Evolutionary conservation across 305 asterid genomes (phyloP), one percentile per base, ranked within the genome.

Genomic region (Fraxinus floribunda): DNA sequence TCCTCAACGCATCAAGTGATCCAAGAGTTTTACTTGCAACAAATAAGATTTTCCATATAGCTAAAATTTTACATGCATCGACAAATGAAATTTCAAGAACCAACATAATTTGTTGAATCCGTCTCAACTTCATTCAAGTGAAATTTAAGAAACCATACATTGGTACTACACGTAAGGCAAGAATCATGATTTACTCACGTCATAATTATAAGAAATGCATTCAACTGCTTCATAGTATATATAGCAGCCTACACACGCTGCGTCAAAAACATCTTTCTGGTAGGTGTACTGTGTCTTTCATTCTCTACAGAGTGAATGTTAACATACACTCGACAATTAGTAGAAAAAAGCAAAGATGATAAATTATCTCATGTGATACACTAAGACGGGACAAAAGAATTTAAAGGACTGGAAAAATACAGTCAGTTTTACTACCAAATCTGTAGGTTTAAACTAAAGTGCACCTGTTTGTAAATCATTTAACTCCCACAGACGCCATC

Each of bases 401-500:
- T 77, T 72, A 73, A 73, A 72, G 80, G 39, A 78, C 44, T 66
- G 35, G 9, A 75, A 26, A 77, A 71, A 46, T 26, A 16, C 55
- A 82, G 76, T 74, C 13, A 80, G 38, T 13, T 7, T 78, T 36
- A 70, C 76, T 32, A 79, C 68, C 82, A 84, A 62, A 78, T 26
- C 80, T 72, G 34, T 13, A 75, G 24, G 80, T 29, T 60, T 60
- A 7, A 2, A 38, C 7, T 20, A 9, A 11, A 80, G 32, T 35
- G 44, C 81, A 46, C 30, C 36, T 38, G 75, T 66, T 49, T 71
- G 52, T 73, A 78, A 81, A 85, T 93, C 89, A 91, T 81, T 93
- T 86, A 29, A 93, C 97, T 82, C 98, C 94, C 15, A 92, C 97
- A 26, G 97, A 95, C 46, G 94, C 95, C 97, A 95, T 92, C 86